Percentiles rank a stretch among this genome's conserved stretches.
These are phyloP conservation scores for Ustilago bromivora DNA, from an alignment of 1,284 basidiomycete species.

Conservation along the genomic window DNA sequence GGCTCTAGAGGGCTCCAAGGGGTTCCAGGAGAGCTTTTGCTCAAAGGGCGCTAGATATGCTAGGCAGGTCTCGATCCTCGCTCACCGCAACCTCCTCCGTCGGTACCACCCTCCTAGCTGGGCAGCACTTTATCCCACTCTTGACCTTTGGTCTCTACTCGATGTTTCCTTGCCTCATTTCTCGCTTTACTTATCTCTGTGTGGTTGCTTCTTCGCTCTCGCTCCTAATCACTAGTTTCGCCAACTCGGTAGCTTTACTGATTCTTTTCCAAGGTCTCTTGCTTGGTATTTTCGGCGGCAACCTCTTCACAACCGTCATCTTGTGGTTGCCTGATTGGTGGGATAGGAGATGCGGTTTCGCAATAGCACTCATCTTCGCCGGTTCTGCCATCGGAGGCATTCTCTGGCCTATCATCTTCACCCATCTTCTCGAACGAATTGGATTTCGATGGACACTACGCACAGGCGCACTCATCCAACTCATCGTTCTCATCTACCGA, in stretches of 20 bases:
- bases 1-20: too few relatives aligned
- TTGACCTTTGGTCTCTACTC: conserved; percentile 48
- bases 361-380: conserved; percentile 56
- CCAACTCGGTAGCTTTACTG: conserved; percentile 40
- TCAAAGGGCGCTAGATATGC: too few relatives aligned
- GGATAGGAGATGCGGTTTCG: conserved; percentile 46
- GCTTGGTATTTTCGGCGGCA: conserved; percentile 49
- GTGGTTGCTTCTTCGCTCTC: conserved; percentile 31
- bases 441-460: conserved; percentile 61
- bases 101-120: conserved; percentile 53
- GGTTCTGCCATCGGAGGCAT: conserved; percentile 56
- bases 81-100: conserved; percentile 50
- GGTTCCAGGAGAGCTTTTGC: too few relatives aligned
- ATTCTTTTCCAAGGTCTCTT: conserved; percentile 56
- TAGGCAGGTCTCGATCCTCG: conserved; percentile 6
- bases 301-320: conserved; percentile 52
- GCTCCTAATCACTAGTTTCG: conserved; percentile 57
- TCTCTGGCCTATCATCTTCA: conserved; percentile 56
- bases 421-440: conserved; percentile 31
- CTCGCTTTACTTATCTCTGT: conserved; percentile 33
- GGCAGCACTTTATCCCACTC: conserved; percentile 55
- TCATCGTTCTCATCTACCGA: conserved; percentile 83
- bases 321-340: conserved; percentile 62
- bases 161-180: conserved; percentile 47
- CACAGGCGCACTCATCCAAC: conserved; percentile 36